Conservation (phyloP, 768 basidiomycete species). For the Tylopilus subfusipes region DNA sequence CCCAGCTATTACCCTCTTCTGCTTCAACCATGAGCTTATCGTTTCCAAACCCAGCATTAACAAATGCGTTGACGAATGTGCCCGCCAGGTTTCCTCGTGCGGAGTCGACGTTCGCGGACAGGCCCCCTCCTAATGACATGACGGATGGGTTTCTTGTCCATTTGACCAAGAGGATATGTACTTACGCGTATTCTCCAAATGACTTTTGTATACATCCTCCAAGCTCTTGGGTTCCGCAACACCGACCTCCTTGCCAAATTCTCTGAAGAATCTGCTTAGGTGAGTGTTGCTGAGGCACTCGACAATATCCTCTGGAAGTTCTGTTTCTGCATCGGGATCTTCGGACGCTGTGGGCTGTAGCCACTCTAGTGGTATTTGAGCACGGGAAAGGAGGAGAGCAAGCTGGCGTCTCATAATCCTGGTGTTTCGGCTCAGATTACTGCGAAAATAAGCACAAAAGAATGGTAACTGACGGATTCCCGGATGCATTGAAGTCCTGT, state of each 20-base stretch:
- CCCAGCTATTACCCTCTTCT: conserved; percentile 95
- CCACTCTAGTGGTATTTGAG: conserved; percentile 90
- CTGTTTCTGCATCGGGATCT: conserved; percentile 56
- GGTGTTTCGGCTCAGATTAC: not conserved
- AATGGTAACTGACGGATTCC: conserved; percentile 65
- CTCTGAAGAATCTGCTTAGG: conserved; percentile 79
- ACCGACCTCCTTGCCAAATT: conserved; percentile 91
- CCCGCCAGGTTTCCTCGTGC: conserved; percentile 93
- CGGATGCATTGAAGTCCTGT: conserved; percentile 85
- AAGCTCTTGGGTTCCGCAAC: conserved; percentile 86
- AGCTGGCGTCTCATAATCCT: conserved; percentile 94
- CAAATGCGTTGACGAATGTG: conserved; percentile 98
- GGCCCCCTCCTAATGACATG: conserved; percentile 48
- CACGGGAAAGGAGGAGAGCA: conserved; percentile 88
- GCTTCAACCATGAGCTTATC: conserved; percentile 98
- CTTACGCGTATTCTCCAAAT: conserved; percentile 85
- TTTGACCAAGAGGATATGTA: not conserved
- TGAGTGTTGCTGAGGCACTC: conserved; percentile 85
- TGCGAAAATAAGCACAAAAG: not conserved
- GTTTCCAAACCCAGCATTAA: conserved; percentile 97
- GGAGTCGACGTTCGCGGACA: conserved; percentile 81
- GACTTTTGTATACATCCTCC: conserved; percentile 97
- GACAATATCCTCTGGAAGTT: conserved; percentile 75
- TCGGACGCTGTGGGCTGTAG: conserved; percentile 53
- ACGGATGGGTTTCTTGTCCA: not conserved